Evolutionary conservation across 1,284 basidiomycete genomes (phyloP).

Genomic region (Sanghuangporus baumii): DNA sequence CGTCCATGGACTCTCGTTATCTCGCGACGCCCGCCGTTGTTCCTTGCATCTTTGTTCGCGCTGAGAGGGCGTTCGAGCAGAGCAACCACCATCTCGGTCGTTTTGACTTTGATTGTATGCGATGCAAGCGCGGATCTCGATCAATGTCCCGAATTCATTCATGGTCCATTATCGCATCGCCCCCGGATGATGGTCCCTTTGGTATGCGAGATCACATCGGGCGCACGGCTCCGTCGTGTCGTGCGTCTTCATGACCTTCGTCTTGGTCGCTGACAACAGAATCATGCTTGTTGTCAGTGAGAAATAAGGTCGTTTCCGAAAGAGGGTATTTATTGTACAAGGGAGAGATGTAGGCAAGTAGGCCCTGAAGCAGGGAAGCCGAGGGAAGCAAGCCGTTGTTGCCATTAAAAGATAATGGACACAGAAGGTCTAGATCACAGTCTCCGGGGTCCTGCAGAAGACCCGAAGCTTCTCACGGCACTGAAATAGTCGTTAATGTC

Average conservation of each 20-base stretch:
- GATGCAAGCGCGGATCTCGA: background rate
- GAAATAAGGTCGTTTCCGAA: background rate
- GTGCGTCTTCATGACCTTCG: background rate
- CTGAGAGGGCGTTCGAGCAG: background rate
- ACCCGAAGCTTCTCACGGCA: background rate
- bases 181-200: slow-evolving; percentile 1
- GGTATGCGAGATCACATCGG: slow-evolving; percentile 2
- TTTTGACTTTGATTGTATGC: slow-evolving; percentile 1
- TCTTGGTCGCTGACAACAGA: background rate
- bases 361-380: background rate
- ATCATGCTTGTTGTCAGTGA: background rate
- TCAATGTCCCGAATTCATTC: background rate
- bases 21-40: no score
- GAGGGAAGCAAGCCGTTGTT: background rate
- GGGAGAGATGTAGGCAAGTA: background rate
- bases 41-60: no score
- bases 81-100: background rate
- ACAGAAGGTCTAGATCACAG: background rate
- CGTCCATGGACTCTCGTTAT: background rate
- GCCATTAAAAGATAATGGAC: background rate
- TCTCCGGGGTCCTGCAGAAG: background rate
- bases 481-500: background rate
- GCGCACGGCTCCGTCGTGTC: background rate
- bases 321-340: background rate
- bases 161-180: background rate